A percentile compares a stretch with the other conserved stretches of the same genome.
These are phyloP conservation scores for Tuber borchii DNA, from an alignment of 495 filamentous ascomycete genomes.

Conservation along the genomic window DNA sequence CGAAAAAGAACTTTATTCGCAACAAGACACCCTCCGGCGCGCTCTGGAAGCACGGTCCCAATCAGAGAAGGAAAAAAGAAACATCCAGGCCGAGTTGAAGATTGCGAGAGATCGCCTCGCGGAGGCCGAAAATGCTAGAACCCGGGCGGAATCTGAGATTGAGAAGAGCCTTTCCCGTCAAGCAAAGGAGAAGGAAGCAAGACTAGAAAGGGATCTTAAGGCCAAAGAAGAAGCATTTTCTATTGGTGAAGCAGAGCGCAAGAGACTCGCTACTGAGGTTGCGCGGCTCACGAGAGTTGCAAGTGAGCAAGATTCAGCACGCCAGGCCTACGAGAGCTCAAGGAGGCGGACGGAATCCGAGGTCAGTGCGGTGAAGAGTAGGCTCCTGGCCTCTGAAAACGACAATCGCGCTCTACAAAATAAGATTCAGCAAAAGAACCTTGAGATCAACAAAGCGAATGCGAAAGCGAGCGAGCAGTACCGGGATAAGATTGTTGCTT, in stretches of 20 bases:
- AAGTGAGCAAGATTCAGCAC: constrained; percentile 83
- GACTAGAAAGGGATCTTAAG: constrained; percentile 70
- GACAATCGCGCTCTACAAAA: constrained; percentile 93
- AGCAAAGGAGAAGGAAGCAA: constrained; percentile 74
- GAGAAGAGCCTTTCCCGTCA: constrained; percentile 72
- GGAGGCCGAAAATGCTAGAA: constrained; percentile 73
- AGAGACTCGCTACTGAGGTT: constrained; percentile 64
- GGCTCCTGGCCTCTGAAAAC: constrained; percentile 88
- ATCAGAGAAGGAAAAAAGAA: constrained; percentile 81
- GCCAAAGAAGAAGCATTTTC: constrained; percentile 61
- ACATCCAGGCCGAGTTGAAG: constrained; percentile 76
- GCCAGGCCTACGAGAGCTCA: constrained; percentile 52
- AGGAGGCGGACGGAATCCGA: constrained; percentile 70
- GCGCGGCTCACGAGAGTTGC: constrained; percentile 77
- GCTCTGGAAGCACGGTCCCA: constrained; percentile 70
- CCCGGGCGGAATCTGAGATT: constrained; percentile 70
- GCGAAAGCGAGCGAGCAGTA: constrained; percentile 81
- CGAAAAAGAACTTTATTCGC: constrained; percentile 97
- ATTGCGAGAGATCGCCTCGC: constrained; percentile 74
- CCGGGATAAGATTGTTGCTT: constrained; percentile 62
- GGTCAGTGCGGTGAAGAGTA: constrained; percentile 84
- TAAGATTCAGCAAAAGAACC: constrained; percentile 94
- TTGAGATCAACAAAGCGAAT: constrained; percentile 87
- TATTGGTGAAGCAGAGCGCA: constrained; percentile 69
- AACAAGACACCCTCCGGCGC: constrained; percentile 86